These are phyloP conservation scores for Heliosperma pusillum DNA, from an alignment of 148 eudicot species.

Conservation along the genomic window DNA sequence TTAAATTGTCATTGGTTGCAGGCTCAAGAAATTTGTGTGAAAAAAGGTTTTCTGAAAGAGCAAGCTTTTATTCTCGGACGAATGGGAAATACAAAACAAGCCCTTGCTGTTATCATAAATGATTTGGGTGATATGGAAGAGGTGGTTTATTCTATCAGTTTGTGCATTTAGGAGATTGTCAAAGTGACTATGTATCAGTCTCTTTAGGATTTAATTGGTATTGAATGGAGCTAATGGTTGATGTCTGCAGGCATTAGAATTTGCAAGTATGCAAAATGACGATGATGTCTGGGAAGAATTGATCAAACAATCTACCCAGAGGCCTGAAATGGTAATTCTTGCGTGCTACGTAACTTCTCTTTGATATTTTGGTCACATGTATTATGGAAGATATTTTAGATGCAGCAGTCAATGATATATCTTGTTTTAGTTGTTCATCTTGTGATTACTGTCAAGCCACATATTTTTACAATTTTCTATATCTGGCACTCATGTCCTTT, in stretches of 20 bases:
- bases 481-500: conserved; percentile 1
- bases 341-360: neutral
- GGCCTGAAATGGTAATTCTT: conserved; percentile 86
- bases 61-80: conserved; percentile 93
- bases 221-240: neutral
- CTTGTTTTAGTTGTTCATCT: conserved; percentile 7
- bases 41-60: conserved; percentile 63
- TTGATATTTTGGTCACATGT: neutral
- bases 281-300: conserved; percentile 98
- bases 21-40: conserved; percentile 74
- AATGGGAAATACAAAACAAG: conserved; percentile 90
- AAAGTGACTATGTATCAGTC: neutral
- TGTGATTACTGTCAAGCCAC: neutral
- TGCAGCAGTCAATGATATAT: neutral
- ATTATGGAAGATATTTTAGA: neutral
- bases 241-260: conserved; percentile 80
- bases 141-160: conserved; percentile 34
- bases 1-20: conserved; percentile 32
- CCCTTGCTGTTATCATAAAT: conserved; percentile 88
- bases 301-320: conserved; percentile 71
- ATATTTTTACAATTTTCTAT: neutral
- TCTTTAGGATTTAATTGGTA: neutral
- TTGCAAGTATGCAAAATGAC: conserved; percentile 91
- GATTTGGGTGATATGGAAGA: conserved; percentile 87
- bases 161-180: neutral